Conservation (phyloP, 2,329 filamentous ascomycete genomes). For the Zymoseptoria pseudotritici region DNA sequence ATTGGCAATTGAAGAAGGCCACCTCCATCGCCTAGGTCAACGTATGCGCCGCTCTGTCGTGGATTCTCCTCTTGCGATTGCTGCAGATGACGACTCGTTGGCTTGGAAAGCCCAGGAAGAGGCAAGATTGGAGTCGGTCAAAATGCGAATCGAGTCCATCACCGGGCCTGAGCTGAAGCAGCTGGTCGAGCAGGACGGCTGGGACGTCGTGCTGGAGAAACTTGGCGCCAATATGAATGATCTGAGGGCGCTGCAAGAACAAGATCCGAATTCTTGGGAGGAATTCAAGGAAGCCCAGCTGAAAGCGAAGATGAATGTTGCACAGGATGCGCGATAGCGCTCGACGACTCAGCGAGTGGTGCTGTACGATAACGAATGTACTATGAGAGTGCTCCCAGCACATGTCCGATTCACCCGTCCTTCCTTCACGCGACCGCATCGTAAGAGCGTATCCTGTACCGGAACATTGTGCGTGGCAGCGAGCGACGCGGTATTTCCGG, state of each 20-base stretch:
- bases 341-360: background rate
- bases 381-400: background rate
- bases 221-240: constrained; percentile 58
- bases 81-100: constrained; percentile 23
- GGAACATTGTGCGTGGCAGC: no score
- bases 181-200: constrained; percentile 51
- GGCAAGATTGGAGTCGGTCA: constrained; percentile 32
- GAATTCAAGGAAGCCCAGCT: constrained; percentile 30
- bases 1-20: constrained; percentile 61
- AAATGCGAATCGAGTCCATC: constrained; percentile 45
- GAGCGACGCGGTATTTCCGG: no score
- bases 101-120: constrained; percentile 27
- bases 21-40: constrained; percentile 61
- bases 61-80: constrained; percentile 32
- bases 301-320: constrained; percentile 27
- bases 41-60: constrained; percentile 58
- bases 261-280: constrained; percentile 32
- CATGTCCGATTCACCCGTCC: background rate
- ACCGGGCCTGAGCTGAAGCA: constrained; percentile 55
- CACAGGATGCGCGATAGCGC: constrained; percentile 8
- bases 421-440: no score
- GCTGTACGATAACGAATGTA: background rate
- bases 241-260: constrained; percentile 51
- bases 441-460: no score
- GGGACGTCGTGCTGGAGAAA: constrained; percentile 55